Conservation (phyloP, 371 early-diverging fungal species). For the Blakeslea trispora region DNA sequence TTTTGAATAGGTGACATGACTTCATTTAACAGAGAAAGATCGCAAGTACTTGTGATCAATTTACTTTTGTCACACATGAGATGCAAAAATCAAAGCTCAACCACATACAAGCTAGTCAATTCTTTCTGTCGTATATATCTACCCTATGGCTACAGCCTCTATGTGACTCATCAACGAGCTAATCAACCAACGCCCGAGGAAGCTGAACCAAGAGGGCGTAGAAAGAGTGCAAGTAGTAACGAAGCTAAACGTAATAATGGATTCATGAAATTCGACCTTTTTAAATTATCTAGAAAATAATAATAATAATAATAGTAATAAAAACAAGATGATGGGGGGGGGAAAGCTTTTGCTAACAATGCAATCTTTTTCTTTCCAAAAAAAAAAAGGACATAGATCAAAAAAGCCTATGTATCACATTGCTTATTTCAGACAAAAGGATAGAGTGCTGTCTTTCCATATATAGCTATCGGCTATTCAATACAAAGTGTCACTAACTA, state of each 20-base stretch:
- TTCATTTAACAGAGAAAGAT: slow-evolving; percentile 11
- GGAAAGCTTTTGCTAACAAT: too few relatives aligned
- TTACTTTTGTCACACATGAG: slow-evolving; percentile 13
- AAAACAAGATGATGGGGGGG: too few relatives aligned
- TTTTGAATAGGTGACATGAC: slow-evolving; percentile 1
- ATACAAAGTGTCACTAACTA: too few relatives aligned
- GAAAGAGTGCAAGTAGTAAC: slow-evolving; percentile 1
- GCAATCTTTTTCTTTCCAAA: too few relatives aligned
- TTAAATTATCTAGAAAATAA: neutral
- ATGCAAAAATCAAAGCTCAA: slow-evolving; percentile 6
- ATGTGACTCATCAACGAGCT: neutral
- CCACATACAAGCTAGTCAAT: slow-evolving; percentile 16
- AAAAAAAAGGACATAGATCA: too few relatives aligned
- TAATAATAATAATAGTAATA: too few relatives aligned
- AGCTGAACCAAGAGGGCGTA: slow-evolving; percentile 3
- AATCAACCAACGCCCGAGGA: neutral
- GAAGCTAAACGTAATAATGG: slow-evolving; percentile 3
- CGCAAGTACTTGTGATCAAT: slow-evolving; percentile 18
- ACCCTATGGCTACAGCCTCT: slow-evolving; percentile 16
- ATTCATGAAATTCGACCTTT: slow-evolving; percentile 8
- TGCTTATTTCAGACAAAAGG: too few relatives aligned
- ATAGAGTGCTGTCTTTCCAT: too few relatives aligned
- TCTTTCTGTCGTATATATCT: slow-evolving; percentile 22
- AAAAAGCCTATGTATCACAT: too few relatives aligned
- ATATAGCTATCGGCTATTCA: too few relatives aligned